These are phyloP conservation scores for Rhizophora mangle DNA, from an alignment of 345 rosid genomes.

Conservation along the genomic window DNA sequence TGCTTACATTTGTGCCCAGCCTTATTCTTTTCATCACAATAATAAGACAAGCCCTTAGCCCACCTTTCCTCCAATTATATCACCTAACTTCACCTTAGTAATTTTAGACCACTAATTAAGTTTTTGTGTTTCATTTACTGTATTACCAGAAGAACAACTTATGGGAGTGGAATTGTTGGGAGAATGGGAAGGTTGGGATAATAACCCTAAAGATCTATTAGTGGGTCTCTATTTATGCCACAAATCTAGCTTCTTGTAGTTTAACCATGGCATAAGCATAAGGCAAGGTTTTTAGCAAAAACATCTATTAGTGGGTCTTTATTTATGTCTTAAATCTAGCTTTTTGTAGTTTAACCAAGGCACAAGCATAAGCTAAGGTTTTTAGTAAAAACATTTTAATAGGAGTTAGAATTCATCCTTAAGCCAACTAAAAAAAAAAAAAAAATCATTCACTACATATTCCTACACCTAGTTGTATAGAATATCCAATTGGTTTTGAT, in stretches of 20 bases:
- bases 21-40: too few relatives aligned
- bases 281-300: not conserved
- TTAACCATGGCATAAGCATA: not conserved
- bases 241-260: not conserved
- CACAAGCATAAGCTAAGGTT: not conserved
- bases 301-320: not conserved
- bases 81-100: too few relatives aligned
- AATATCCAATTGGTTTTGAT: not conserved
- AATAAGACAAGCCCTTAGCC: too few relatives aligned
- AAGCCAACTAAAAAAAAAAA: accelerated
- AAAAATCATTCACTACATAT: not conserved
- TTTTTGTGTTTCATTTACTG: too few relatives aligned
- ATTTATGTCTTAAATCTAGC: not conserved
- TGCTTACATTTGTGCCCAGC: too few relatives aligned
- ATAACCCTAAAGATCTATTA: too few relatives aligned
- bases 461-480: not conserved
- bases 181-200: too few relatives aligned
- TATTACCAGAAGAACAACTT: too few relatives aligned
- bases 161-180: too few relatives aligned
- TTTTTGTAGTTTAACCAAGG: not conserved
- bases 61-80: too few relatives aligned
- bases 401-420: not conserved
- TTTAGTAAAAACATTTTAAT: not conserved
- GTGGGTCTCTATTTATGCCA: too few relatives aligned
- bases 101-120: too few relatives aligned